A percentile compares a stretch with the other conserved stretches of the same genome.
Evolutionary conservation across 2,329 filamentous ascomycete species (phyloP).

Genomic region (Emericellopsis cladophorae): DNA sequence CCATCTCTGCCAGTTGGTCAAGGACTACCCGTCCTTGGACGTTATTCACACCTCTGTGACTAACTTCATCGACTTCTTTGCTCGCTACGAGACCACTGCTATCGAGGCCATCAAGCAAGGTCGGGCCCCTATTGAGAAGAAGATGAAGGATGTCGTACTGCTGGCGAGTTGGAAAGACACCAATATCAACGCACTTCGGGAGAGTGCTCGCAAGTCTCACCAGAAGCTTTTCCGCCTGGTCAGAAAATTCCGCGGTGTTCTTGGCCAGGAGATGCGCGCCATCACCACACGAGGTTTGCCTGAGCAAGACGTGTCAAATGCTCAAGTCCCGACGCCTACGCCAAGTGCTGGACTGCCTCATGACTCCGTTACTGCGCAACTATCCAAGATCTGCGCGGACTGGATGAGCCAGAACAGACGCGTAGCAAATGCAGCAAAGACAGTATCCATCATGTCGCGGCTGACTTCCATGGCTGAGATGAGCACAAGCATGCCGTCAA

Average conservation of each 20-base stretch:
- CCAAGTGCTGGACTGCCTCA: neutral
- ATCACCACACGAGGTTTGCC: slow-evolving; percentile 49
- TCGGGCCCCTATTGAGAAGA: slow-evolving; percentile 70
- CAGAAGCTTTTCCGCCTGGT: slow-evolving; percentile 85
- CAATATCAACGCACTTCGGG: slow-evolving; percentile 77
- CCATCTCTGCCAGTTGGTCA: slow-evolving; percentile 49
- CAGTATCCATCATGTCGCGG: slow-evolving; percentile 61
- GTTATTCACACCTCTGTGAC: slow-evolving; percentile 51
- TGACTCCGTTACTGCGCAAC: neutral
- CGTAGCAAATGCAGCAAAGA: slow-evolving; percentile 57
- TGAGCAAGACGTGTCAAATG: slow-evolving; percentile 18
- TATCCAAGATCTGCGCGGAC: slow-evolving; percentile 13
- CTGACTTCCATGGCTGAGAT: slow-evolving; percentile 40
- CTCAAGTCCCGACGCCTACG: neutral
- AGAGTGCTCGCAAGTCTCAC: slow-evolving; percentile 84
- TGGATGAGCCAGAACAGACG: slow-evolving; percentile 42
- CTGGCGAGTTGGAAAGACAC: slow-evolving; percentile 97
- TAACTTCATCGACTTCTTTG: slow-evolving; percentile 69
- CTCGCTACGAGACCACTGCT: slow-evolving; percentile 55
- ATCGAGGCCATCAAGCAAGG: slow-evolving; percentile 52
- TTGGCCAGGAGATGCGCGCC: slow-evolving; percentile 62
- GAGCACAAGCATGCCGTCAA: slow-evolving; percentile 40
- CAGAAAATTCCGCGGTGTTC: slow-evolving; percentile 71
- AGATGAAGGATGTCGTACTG: slow-evolving; percentile 85
- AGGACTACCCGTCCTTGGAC: slow-evolving; percentile 44